Evolutionary conservation across 129 eudicot species (phyloP), one percentile per base, ranked within the genome.

Genomic region (Pseudognaphalium luteoalbum): DNA sequence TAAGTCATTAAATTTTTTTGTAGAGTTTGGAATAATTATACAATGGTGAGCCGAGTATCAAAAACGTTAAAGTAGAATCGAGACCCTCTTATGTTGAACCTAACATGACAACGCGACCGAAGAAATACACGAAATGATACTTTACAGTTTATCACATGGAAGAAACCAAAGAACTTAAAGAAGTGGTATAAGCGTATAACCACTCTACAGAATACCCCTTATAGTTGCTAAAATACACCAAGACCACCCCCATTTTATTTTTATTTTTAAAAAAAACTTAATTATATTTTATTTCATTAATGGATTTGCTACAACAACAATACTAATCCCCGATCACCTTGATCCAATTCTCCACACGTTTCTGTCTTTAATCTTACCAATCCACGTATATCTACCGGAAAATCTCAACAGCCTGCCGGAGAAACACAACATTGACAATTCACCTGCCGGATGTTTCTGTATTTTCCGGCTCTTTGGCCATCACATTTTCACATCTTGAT

Each of bases 141-240:
- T 19, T 54, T 17, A n/a, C n/a, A n/a, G n/a, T n/a, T n/a, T n/a
- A n/a, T n/a, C n/a, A n/a, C n/a, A n/a, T 1, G 3, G 1, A 11
- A 44, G 52, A 11, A 56, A 56, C 8, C 61, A 6, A 56, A 5
- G 3, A 56, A 16, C 0, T 56, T 4, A 16, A n/a, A n/a, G 9
- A 0, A 47, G 12, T 12, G 54, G n/a, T 47, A 47, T 56, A 56
- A 56, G 9, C 25, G n/a, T 47, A 47, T 56, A 56, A 56, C 22
- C 61, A 57, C 29, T 57, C 29, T 14, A 57, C 3, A 20, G 20
- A 19, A 57, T 57, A 57, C 28, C 62, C 62, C 62, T 4, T 57
- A 57, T 57, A 57, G 66, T 56, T 54, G 9, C 76, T 72, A 72
- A n/a, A 72, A 56, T 21, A 73, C 14, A 73, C 69, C 69, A 59